A percentile compares a stretch with the other conserved stretches of the same genome.
Conservation (phyloP, 1,284 basidiomycete genomes). For the Cryptococcus depauperatus region DNA sequence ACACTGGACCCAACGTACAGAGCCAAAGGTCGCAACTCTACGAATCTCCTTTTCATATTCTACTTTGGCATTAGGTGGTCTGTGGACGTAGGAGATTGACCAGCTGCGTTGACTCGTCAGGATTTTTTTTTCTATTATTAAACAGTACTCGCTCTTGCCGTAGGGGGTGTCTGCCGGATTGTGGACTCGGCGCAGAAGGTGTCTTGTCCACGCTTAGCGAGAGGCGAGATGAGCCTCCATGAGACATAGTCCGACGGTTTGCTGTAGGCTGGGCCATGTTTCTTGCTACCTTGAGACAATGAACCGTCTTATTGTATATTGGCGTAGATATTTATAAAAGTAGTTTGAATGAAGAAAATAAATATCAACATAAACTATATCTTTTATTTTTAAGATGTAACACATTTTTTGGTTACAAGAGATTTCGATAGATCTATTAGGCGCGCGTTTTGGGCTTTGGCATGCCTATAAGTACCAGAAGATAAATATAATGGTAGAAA, state of each 20-base stretch:
- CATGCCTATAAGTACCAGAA: no score
- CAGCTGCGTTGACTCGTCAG: conserved; percentile 27
- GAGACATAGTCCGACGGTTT: conserved; percentile 28
- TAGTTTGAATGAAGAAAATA: no score
- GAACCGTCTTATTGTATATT: no score
- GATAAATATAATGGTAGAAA: no score
- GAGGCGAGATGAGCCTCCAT: conserved; percentile 37
- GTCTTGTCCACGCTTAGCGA: conserved; percentile 35
- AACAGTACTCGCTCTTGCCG: conserved; percentile 38
- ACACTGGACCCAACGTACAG: conserved; percentile 24
- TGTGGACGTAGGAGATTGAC: conserved; percentile 45
- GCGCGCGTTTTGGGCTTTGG: no score
- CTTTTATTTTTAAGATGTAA: no score
- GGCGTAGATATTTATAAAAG: no score
- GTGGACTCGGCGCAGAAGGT: conserved; percentile 12
- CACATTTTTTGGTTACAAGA: no score
- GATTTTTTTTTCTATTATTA: background rate
- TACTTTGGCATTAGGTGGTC: conserved; percentile 43
- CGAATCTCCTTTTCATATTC: conserved; percentile 46
- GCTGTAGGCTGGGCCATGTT: conserved; percentile 15
- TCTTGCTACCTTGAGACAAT: no score
- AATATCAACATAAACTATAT: no score
- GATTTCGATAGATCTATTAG: no score
- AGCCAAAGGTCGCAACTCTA: conserved; percentile 46
- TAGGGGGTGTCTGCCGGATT: conserved; percentile 37